phyloP scores from a whole-genome alignment of 495 filamentous ascomycete species.

The Daldinia loculata region DNA sequence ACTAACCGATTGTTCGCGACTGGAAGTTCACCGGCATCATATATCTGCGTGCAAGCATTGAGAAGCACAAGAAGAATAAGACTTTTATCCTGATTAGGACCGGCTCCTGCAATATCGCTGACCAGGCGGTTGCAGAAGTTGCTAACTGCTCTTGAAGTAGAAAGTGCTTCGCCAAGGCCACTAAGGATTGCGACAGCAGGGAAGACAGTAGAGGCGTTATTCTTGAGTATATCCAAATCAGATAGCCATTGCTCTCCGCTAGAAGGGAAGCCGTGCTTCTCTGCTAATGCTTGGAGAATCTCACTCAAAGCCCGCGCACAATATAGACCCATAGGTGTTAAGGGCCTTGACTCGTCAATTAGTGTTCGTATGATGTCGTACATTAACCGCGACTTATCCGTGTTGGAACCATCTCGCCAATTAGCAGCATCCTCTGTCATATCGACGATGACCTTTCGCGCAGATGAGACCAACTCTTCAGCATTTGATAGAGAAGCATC shows the following conservation, averaged over 20 bases:
- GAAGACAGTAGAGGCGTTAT: constrained; percentile 55
- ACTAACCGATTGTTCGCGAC: constrained; percentile 83
- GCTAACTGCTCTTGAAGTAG: constrained; percentile 51
- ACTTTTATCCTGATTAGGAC: constrained; percentile 48
- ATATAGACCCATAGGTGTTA: constrained; percentile 56
- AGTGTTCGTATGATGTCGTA: constrained; percentile 51
- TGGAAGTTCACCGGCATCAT: constrained; percentile 53
- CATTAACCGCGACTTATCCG: constrained; percentile 41
- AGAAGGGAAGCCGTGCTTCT: constrained; percentile 49
- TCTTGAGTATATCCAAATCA: constrained; percentile 50
- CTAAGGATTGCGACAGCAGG: constrained; percentile 60
- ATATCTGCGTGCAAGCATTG: constrained; percentile 56
- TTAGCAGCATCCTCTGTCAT: constrained; percentile 50
- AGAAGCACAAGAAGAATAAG: constrained; percentile 54
- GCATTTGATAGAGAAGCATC: constrained; percentile 66
- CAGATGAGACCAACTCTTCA: constrained; percentile 66
- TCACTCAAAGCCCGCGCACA: constrained; percentile 56
- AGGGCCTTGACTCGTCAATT: constrained; percentile 43
- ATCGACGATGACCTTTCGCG: constrained; percentile 61
- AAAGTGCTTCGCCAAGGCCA: constrained; percentile 61
- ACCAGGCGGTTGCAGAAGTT: constrained; percentile 63
- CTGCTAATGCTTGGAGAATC: constrained; percentile 51
- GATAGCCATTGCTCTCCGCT: constrained; percentile 55
- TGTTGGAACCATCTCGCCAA: constrained; percentile 46
- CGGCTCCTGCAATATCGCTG: constrained; percentile 60